Evolutionary conservation across 768 basidiomycete species (phyloP).

Genomic region (Wakefieldia striispora): DNA sequence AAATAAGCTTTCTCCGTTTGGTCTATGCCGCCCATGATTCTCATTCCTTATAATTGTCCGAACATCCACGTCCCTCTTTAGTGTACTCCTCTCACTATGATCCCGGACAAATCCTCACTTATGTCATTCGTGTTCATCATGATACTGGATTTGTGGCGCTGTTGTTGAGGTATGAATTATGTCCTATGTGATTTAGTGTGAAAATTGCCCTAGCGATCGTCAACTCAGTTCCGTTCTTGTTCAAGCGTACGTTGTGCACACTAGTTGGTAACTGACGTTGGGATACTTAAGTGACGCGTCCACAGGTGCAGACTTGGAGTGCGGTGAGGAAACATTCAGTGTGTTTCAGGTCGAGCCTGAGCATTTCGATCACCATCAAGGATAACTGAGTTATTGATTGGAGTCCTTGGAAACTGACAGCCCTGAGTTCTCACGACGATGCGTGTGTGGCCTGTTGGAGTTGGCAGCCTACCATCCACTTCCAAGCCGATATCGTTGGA

Average conservation of each 20-base stretch:
- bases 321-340: not conserved
- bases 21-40: not conserved
- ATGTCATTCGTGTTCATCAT: not conserved
- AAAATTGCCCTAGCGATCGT: not conserved
- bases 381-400: not conserved
- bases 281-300: not conserved
- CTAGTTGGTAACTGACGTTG: not conserved
- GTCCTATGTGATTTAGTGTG: not conserved
- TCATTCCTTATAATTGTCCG: not conserved
- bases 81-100: not conserved
- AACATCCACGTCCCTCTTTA: not conserved
- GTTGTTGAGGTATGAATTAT: slow-evolving; percentile 10
- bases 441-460: not conserved
- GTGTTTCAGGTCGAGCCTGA: not conserved
- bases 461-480: slow-evolving; percentile 8
- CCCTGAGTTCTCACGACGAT: not conserved
- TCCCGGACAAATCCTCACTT: not conserved
- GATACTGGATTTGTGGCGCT: not conserved
- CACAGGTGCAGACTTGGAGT: not conserved
- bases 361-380: not conserved
- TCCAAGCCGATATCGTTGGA: not conserved
- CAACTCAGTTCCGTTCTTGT: not conserved
- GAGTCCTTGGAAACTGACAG: not conserved
- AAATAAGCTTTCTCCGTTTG: no score
- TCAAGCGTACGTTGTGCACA: not conserved